Evolutionary conservation across 257 asterid genomes (phyloP).

Genomic region (Fraxinus cuspidata): DNA sequence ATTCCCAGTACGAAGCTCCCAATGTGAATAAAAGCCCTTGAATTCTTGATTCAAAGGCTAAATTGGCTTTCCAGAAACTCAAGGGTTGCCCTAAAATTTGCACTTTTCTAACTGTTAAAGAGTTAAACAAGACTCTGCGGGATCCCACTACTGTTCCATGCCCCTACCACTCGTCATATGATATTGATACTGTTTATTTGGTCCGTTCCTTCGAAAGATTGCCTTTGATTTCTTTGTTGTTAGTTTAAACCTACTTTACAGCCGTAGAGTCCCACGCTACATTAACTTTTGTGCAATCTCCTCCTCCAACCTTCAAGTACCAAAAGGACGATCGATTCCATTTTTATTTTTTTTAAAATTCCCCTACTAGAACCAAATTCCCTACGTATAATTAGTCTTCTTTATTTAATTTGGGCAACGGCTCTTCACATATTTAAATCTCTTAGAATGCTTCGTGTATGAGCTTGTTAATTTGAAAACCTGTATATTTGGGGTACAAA

Average conservation of each 20-base stretch:
- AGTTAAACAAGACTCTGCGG: not conserved
- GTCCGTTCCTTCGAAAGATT: slow-evolving; percentile 26
- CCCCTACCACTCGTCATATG: slow-evolving; percentile 12
- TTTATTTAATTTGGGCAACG: too few species aligned
- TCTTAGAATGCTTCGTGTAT: too few species aligned
- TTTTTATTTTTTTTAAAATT: not conserved
- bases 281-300: not conserved
- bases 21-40: not conserved
- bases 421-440: too few species aligned
- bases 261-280: slow-evolving; percentile 19
- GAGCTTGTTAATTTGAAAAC: too few species aligned
- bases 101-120: slow-evolving; percentile 22
- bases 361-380: too few species aligned
- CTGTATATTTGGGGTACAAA: too few species aligned
- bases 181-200: slow-evolving; percentile 26
- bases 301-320: not conserved
- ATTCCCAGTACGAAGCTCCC: not conserved
- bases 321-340: not conserved
- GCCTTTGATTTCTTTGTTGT: slow-evolving; percentile 19
- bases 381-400: too few species aligned
- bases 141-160: slow-evolving; percentile 14
- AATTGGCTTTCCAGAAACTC: slow-evolving; percentile 41
- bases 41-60: not conserved
- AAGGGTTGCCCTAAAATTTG: slow-evolving; percentile 36
- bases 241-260: slow-evolving; percentile 36